phyloP scores from a whole-genome alignment of 2,329 filamentous ascomycete species.

The Incumbomyces delicatus region DNA sequence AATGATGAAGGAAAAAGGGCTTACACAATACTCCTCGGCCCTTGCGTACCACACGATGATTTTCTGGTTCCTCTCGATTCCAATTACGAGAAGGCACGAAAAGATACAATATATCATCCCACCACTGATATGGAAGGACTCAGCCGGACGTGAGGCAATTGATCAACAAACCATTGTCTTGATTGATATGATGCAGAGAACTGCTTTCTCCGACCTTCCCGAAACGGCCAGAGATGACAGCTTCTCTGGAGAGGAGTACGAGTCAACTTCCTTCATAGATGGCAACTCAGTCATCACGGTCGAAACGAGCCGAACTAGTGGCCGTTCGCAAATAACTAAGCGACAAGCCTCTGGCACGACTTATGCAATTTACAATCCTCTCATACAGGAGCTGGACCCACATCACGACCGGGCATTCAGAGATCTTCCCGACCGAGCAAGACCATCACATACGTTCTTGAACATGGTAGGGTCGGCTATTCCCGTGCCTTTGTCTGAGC shows the following conservation, averaged over 20 bases:
- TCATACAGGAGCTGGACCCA: conserved; percentile 34
- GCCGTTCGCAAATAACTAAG: conserved; percentile 41
- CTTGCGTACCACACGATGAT: conserved; percentile 91
- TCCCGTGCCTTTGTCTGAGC: conserved; percentile 41
- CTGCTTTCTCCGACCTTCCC: conserved; percentile 74
- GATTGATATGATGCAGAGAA: conserved; percentile 87
- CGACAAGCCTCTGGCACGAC: conserved; percentile 43
- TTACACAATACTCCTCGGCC: conserved; percentile 88
- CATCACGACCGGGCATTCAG: conserved; percentile 33
- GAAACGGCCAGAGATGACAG: conserved; percentile 41
- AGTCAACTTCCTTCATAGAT: conserved; percentile 42
- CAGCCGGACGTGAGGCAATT: conserved; percentile 60
- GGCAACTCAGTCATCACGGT: conserved; percentile 44
- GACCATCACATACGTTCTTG: conserved; percentile 38
- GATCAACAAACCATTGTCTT: conserved; percentile 93
- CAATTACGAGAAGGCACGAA: conserved; percentile 69
- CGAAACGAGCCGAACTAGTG: conserved; percentile 38
- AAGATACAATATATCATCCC: conserved; percentile 86
- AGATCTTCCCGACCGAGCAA: conserved; percentile 21
- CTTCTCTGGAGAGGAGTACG: conserved; percentile 27
- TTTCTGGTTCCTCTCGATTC: conserved; percentile 91
- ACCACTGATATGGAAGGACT: conserved; percentile 68
- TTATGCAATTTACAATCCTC: conserved; percentile 38
- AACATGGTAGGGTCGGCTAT: conserved; percentile 35
- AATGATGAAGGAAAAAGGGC: conserved; percentile 53